Conservation (phyloP, 371 early-diverging fungal genomes). For the Mortierella sp. region DNA sequence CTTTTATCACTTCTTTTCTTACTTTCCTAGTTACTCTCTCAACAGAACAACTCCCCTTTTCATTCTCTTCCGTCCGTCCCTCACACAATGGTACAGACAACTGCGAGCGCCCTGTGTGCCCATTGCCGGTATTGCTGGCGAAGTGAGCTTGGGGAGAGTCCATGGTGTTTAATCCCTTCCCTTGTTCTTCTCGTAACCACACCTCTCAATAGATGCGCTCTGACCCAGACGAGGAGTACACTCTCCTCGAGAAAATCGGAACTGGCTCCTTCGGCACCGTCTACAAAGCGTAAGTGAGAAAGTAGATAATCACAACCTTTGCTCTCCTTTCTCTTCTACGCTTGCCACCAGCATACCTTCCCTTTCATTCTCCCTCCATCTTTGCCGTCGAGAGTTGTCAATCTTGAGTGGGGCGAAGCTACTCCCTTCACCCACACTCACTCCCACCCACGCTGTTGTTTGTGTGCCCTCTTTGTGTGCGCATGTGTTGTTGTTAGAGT, state of each 20-base stretch:
- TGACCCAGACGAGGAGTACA: conserved; percentile 62
- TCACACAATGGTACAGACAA: conserved; percentile 7
- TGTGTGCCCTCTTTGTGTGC: neutral
- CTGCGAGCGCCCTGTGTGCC: neutral
- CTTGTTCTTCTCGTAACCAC: neutral
- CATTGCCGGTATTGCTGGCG: neutral
- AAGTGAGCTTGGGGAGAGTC: neutral
- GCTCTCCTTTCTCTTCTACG: neutral
- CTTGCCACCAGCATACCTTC: neutral
- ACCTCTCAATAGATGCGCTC: conserved; percentile 49
- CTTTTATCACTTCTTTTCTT: neutral
- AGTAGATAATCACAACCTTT: neutral
- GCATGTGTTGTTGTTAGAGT: neutral
- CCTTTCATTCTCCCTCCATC: neutral
- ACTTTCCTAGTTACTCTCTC: neutral
- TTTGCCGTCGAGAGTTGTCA: neutral
- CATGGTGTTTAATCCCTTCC: neutral
- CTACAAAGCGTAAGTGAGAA: conserved; percentile 63
- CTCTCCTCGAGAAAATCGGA: conserved; percentile 64
- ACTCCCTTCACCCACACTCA: neutral
- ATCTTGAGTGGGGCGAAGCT: neutral
- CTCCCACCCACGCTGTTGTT: neutral
- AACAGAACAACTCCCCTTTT: neutral
- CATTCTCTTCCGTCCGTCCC: neutral
- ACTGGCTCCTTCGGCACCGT: conserved; percentile 68